Percentiles rank a stretch among this genome's conserved stretches.
Evolutionary conservation across 2,329 filamentous ascomycete genomes (phyloP).

Genomic region (Capronia epimyces): DNA sequence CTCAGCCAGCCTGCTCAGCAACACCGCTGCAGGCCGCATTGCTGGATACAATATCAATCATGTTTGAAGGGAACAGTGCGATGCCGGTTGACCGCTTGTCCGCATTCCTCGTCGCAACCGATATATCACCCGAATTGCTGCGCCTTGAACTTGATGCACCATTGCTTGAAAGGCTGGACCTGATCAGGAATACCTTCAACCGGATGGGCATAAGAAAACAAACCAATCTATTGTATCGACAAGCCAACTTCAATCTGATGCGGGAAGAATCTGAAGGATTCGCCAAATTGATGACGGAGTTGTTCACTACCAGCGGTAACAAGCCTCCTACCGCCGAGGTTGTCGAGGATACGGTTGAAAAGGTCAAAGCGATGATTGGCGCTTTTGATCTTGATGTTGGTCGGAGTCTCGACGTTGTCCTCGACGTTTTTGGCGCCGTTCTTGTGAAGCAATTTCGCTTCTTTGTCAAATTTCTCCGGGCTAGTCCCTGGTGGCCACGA

Average conservation of each 20-base stretch:
- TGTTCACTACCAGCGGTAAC: slow-evolving; percentile 79
- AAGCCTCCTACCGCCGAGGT: slow-evolving; percentile 68
- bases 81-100: slow-evolving; percentile 50
- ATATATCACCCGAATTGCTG: slow-evolving; percentile 65
- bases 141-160: slow-evolving; percentile 76
- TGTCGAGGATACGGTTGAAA: slow-evolving; percentile 80
- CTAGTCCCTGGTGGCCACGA: slow-evolving; percentile 94
- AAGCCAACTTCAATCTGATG: slow-evolving; percentile 93
- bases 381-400: slow-evolving; percentile 97
- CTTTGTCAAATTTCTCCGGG: slow-evolving; percentile 85
- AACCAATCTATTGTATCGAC: slow-evolving; percentile 88
- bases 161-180: slow-evolving; percentile 66
- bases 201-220: slow-evolving; percentile 81
- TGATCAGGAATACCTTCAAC: slow-evolving; percentile 80
- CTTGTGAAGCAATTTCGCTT: slow-evolving; percentile 90
- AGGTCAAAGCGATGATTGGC: slow-evolving; percentile 88
- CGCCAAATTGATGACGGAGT: slow-evolving; percentile 89
- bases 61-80: slow-evolving; percentile 65
- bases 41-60: slow-evolving; percentile 60
- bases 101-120: slow-evolving; percentile 65
- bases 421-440: slow-evolving; percentile 91
- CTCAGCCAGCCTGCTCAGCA: background rate
- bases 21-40: slow-evolving; percentile 19
- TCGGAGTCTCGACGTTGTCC: slow-evolving; percentile 83
- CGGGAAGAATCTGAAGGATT: slow-evolving; percentile 96